phyloP scores from a whole-genome alignment of 371 early-diverging fungal species.

The Catenaria anguillulae region DNA sequence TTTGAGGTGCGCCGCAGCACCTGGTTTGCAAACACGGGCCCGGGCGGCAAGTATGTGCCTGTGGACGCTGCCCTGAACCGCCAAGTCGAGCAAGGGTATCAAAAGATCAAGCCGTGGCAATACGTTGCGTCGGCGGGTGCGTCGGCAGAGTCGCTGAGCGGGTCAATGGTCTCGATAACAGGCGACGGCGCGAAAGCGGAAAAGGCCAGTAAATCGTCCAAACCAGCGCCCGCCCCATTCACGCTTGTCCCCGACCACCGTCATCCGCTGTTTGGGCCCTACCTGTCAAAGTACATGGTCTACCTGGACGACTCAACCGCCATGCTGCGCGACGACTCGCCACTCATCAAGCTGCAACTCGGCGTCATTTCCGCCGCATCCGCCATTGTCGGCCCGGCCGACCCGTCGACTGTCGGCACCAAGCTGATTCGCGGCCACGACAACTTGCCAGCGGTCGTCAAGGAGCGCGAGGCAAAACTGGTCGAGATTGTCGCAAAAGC shows the following conservation, averaged over 20 bases:
- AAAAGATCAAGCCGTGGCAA: constrained; percentile 13
- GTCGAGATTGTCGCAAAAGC: constrained; percentile 13
- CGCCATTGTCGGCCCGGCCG: too few species aligned
- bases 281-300: constrained; percentile 54
- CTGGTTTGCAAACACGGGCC: constrained; percentile 49
- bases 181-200: constrained; percentile 4
- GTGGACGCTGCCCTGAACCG: constrained; percentile 60
- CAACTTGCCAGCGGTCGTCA: not conserved
- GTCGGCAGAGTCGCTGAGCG: not conserved
- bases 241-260: constrained; percentile 37
- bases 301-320: constrained; percentile 47
- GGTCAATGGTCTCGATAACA: too few species aligned
- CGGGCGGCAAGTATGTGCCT: constrained; percentile 43
- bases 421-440: not conserved
- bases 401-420: not conserved
- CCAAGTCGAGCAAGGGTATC: constrained; percentile 68
- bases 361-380: not conserved
- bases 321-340: constrained; percentile 27
- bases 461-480: not conserved
- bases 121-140: constrained; percentile 8
- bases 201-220: constrained; percentile 6
- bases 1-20: constrained; percentile 65
- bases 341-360: not conserved
- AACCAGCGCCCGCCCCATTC: constrained; percentile 21
- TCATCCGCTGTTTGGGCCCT: constrained; percentile 46